These are phyloP conservation scores for Protomyces arabidopsidicola DNA, from an alignment of 1,139 yeast species.

Conservation along the genomic window DNA sequence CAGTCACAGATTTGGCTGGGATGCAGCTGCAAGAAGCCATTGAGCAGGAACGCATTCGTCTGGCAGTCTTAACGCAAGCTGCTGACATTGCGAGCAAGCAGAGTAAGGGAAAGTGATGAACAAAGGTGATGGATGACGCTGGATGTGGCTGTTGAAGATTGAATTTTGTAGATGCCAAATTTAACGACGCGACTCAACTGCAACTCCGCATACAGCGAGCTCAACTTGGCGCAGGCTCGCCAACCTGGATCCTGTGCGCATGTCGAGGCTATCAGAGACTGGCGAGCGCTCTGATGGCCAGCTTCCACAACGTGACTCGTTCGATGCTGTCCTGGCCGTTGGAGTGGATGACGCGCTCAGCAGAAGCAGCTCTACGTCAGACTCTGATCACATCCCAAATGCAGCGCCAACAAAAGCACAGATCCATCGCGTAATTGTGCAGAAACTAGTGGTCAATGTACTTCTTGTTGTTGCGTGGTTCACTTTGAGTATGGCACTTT, in stretches of 20 bases:
- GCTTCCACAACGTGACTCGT: not conserved
- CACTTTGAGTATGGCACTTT: slow-evolving; percentile 32
- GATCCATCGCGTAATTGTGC: slow-evolving; percentile 2
- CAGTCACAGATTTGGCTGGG: not conserved
- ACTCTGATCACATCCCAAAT: not conserved
- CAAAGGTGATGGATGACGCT: not conserved
- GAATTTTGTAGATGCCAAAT: not conserved
- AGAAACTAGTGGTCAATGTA: slow-evolving; percentile 7
- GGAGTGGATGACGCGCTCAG: not conserved
- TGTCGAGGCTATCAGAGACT: no score
- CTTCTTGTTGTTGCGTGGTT: slow-evolving; percentile 29
- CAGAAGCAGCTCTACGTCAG: not conserved
- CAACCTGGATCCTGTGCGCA: no score
- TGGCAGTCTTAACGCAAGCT: not conserved
- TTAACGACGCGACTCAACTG: no score
- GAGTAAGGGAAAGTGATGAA: no score
- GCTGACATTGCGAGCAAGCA: not conserved
- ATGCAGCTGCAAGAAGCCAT: slow-evolving; percentile 19
- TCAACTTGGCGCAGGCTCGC: no score
- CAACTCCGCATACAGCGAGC: no score
- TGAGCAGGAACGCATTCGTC: not conserved
- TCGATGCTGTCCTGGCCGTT: not conserved
- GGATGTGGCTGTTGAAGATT: not conserved
- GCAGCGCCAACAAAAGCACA: slow-evolving; percentile 20
- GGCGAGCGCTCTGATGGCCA: not conserved